phyloP scores from a whole-genome alignment of 2,329 filamentous ascomycete genomes.

The Microsporum canis region DNA sequence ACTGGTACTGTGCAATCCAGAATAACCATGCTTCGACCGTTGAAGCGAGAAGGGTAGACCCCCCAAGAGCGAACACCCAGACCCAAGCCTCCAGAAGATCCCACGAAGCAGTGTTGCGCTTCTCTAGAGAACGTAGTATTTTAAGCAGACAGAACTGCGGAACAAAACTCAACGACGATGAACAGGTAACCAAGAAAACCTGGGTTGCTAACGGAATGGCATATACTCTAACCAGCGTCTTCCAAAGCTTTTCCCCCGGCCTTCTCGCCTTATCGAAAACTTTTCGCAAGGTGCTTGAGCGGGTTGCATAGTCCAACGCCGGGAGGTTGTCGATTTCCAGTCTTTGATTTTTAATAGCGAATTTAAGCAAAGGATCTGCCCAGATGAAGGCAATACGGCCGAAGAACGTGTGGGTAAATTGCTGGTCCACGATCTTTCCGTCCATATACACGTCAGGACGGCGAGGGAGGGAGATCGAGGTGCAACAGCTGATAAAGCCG shows the following conservation, averaged over 20 bases:
- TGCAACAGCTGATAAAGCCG: conserved; percentile 36
- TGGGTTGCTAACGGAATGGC: conserved; percentile 47
- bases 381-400: conserved; percentile 56
- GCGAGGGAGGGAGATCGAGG: conserved; percentile 49
- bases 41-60: conserved; percentile 44
- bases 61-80: conserved; percentile 56
- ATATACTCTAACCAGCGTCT: conserved; percentile 49
- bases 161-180: conserved; percentile 51
- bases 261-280: conserved; percentile 28
- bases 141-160: conserved; percentile 59
- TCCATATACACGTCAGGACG: conserved; percentile 55
- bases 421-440: conserved; percentile 50
- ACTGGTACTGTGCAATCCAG: conserved; percentile 53
- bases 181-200: conserved; percentile 44
- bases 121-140: conserved; percentile 55
- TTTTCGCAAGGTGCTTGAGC: conserved; percentile 44
- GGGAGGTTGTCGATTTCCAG: conserved; percentile 54
- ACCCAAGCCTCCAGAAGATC: conserved; percentile 49
- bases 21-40: conserved; percentile 56
- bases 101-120: conserved; percentile 35
- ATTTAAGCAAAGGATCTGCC: conserved; percentile 44
- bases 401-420: conserved; percentile 51
- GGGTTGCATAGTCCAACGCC: conserved; percentile 45
- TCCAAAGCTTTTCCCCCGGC: conserved; percentile 42
- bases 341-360: conserved; percentile 47